Base-by-base conservation (phyloP, 495 filamentous ascomycete species). In the Neurospora sp. region DNA sequence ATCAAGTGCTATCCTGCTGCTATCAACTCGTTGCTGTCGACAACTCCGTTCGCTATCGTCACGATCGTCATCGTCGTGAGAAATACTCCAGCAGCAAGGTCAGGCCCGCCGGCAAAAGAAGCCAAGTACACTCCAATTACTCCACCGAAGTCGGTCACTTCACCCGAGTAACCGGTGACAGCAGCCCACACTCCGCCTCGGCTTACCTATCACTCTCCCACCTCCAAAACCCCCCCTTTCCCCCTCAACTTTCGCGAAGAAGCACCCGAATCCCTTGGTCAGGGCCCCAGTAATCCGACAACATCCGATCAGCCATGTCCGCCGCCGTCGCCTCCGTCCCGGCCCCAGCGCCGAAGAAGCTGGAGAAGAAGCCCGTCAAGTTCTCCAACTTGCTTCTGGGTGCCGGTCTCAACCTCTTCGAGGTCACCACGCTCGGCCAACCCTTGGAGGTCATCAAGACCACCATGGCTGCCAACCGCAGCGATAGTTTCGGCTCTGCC, bases 311-410 rank as follows among this genome's bases (percentile, higher is more conserved):
- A 80, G 82, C 79, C 79, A 91, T 91, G 89, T 88, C 88, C 79
- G 81, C 85, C 79, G 81, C 85, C 81, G 85, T 89, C 81, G 83
- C 85, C 82, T 81, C 86, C 76, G 79, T 85, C 74, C 80, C 86
- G 73, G 85, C 88, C 79, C 85, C 87, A 79, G 69, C 81, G 75
- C 79, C 82, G 78, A 76, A 77, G 37, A 86, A 82, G 85, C 85
- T 94, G 77, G 94, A 97, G 91, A 98, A 98, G 92, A 98, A 99
- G 89, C 96, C 96, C 74, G 90, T 99, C 88, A 98, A 97, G 89
- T 98, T 98, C 89, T 97, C 94, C 86, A 99, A 98, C 85, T 84
- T 99, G 88, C 87, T 99, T 79, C 88, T 99, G 79, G 96, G 96
- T 76, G 96, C 93, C 78, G 95, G 95, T 68, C 87, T 99, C 84